A percentile compares a stretch with the other conserved stretches of the same genome.
Conservation (phyloP, 305 asterid species). For the Fraxinus greggii region DNA sequence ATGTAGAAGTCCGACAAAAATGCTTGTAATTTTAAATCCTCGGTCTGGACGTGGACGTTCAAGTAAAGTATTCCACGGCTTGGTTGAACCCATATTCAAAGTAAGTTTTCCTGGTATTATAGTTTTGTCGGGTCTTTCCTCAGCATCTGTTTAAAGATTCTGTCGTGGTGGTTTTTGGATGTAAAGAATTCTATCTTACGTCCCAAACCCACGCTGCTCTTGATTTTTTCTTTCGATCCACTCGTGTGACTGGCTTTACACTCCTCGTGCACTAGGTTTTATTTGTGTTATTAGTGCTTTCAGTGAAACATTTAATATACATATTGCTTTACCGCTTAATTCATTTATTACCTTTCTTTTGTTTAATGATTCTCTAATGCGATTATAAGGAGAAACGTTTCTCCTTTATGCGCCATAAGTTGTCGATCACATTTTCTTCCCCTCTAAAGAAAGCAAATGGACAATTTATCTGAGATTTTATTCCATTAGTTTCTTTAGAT, state of each 20-base stretch:
- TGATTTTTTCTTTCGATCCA: not conserved
- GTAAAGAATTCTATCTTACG: not conserved
- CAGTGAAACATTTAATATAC: not conserved
- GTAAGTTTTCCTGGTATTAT: conserved; percentile 41
- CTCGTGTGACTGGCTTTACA: not conserved
- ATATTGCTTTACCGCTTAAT: not conserved
- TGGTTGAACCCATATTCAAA: conserved; percentile 90
- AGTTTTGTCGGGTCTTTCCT: not conserved
- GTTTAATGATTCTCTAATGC: conserved; percentile 1
- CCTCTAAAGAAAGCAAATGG: not conserved
- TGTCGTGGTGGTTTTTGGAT: not conserved
- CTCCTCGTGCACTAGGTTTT: not conserved
- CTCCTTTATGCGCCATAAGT: not conserved
- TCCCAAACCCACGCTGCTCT: not conserved
- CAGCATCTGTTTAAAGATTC: not conserved
- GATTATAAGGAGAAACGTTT: not conserved
- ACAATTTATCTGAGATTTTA: not conserved
- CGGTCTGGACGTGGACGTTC: conserved; percentile 97
- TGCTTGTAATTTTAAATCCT: conserved; percentile 95
- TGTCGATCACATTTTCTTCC: not conserved
- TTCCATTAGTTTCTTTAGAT: not conserved
- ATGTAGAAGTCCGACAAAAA: conserved; percentile 82
- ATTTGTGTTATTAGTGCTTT: not conserved
- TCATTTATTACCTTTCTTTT: not conserved
- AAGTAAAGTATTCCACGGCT: conserved; percentile 80